These are phyloP conservation scores for Bassia scoparia DNA, from an alignment of 148 eudicot species.

Conservation along the genomic window DNA sequence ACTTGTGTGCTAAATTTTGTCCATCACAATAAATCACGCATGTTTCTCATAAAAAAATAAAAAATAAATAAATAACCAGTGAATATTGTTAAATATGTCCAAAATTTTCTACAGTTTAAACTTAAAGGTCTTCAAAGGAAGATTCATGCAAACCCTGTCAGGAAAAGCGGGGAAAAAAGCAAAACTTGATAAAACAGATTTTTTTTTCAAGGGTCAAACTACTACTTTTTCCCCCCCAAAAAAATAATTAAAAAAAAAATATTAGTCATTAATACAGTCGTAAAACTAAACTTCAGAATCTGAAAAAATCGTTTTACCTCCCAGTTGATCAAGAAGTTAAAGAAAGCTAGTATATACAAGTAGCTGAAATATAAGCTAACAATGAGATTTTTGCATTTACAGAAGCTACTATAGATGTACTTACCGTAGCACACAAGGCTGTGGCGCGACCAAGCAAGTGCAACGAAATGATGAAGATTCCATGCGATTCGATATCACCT, in stretches of 20 bases:
- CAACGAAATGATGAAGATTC: conserved; percentile 80
- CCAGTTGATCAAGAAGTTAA: not conserved
- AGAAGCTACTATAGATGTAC: conserved; percentile 87
- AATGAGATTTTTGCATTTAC: conserved; percentile 21
- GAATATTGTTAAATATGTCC: conserved; percentile 2
- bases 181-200: not conserved
- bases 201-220: not conserved
- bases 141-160: not conserved
- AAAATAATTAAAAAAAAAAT: not conserved
- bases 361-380: conserved; percentile 21
- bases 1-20: not conserved
- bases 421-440: conserved; percentile 50
- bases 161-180: not conserved
- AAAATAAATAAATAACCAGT: no score
- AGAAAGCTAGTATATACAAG: not conserved
- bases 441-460: conserved; percentile 77
- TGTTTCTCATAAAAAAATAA: not conserved
- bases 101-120: no score
- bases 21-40: not conserved
- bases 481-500: conserved; percentile 57
- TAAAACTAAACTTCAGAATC: not conserved
- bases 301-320: not conserved
- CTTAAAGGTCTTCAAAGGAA: not conserved
- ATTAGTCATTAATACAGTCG: not conserved
- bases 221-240: not conserved